Percentiles rank a stretch among this genome's conserved stretches.
phyloP scores from a whole-genome alignment of 2,329 filamentous ascomycete species.

The Ciborinia camelliae region DNA sequence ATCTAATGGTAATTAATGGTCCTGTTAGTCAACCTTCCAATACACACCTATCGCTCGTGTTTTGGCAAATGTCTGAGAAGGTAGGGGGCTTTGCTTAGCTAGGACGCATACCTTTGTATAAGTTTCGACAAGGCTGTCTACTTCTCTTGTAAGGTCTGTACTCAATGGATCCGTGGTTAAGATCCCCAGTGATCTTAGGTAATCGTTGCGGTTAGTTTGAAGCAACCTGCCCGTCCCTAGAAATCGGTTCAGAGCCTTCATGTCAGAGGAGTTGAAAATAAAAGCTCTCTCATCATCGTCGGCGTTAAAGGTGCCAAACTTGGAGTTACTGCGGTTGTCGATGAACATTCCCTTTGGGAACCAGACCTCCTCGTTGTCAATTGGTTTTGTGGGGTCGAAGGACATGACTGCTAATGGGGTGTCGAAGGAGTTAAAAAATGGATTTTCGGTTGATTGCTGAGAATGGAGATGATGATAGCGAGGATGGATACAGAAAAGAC shows the following conservation, averaged over 20 bases:
- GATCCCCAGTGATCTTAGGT: constrained; percentile 1
- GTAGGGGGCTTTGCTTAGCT: background rate
- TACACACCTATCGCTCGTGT: background rate
- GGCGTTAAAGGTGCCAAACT: background rate
- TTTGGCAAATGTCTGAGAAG: too few relatives aligned
- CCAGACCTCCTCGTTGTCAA: constrained; percentile 1
- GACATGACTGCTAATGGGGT: background rate
- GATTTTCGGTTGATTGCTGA: background rate
- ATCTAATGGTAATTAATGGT: background rate
- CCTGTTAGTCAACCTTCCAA: background rate
- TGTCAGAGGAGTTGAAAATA: background rate
- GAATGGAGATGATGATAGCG: background rate
- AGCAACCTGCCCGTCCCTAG: background rate
- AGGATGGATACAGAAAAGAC: background rate
- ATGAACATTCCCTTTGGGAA: constrained; percentile 10
- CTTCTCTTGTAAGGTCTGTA: background rate
- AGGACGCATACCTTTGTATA: background rate
- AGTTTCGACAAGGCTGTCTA: background rate
- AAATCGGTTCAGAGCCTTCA: background rate
- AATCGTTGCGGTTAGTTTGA: background rate
- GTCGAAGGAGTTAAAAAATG: background rate
- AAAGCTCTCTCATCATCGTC: constrained; percentile 5
- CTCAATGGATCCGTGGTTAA: background rate
- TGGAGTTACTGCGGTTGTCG: background rate
- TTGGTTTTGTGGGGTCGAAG: constrained; percentile 3